A percentile compares a stretch with the other conserved stretches of the same genome.
These are phyloP conservation scores for Quercus variabilis DNA, from an alignment of 306 rosid species.

Conservation along the genomic window DNA sequence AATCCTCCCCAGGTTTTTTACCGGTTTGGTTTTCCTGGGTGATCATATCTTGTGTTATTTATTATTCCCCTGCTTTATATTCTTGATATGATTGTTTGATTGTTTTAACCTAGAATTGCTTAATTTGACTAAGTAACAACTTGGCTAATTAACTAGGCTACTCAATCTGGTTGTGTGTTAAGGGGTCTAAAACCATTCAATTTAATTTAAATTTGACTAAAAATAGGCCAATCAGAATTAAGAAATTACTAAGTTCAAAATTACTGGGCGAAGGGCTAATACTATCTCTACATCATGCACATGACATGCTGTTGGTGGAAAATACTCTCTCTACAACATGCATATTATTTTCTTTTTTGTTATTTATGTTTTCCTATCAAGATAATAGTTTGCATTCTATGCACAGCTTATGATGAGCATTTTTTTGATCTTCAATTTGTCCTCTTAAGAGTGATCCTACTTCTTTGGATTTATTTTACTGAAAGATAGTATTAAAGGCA, in stretches of 20 bases:
- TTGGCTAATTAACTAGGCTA: too few relatives aligned
- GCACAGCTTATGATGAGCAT: background rate
- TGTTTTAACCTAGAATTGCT: too few relatives aligned
- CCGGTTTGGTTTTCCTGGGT: too few relatives aligned
- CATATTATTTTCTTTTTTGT: background rate
- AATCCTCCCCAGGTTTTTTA: too few relatives aligned
- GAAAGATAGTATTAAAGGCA: background rate
- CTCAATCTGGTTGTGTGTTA: too few relatives aligned
- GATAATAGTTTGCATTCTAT: background rate
- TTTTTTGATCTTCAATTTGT: background rate
- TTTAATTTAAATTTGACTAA: too few relatives aligned
- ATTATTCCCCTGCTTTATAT: too few relatives aligned
- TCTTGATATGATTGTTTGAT: too few relatives aligned
- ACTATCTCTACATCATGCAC: conserved; percentile 85
- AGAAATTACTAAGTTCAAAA: conserved; percentile 63
- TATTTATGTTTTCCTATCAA: background rate
- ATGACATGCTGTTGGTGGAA: conserved; percentile 68
- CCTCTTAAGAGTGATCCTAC: background rate
- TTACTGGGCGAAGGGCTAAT: conserved; percentile 91
- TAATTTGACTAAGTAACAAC: too few relatives aligned
- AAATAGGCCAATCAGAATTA: too few relatives aligned
- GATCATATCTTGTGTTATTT: too few relatives aligned
- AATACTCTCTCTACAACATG: conserved; percentile 6
- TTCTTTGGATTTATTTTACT: background rate
- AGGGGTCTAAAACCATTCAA: too few relatives aligned